Percentiles rank a stretch among this genome's conserved stretches.
Evolutionary conservation across 192 early-diverging fungal genomes (phyloP).

Genomic region (Backusella mclennaniae): DNA sequence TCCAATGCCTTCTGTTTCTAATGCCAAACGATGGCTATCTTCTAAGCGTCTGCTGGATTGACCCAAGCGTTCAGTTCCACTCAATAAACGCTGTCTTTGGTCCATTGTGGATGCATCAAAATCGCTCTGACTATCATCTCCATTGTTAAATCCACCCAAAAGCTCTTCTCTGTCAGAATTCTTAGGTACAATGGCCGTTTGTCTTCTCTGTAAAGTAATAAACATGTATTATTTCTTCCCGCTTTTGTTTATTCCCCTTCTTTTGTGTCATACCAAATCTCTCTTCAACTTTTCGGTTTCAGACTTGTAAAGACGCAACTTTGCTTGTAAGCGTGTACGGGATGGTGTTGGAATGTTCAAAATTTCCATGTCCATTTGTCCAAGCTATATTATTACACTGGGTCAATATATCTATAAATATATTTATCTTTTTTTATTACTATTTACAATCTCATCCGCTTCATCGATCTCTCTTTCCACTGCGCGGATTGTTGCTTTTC

Average conservation of each 20-base stretch:
- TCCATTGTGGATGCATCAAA: slow-evolving; percentile 65
- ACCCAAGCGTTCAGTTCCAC: slow-evolving; percentile 84
- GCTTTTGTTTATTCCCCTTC: neutral
- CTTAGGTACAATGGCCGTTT: slow-evolving; percentile 39
- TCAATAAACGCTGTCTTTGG: slow-evolving; percentile 75
- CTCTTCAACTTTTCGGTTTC: slow-evolving; percentile 78
- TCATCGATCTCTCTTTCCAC: slow-evolving; percentile 86
- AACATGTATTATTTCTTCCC: neutral
- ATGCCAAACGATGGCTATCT: slow-evolving; percentile 83
- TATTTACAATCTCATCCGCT: slow-evolving; percentile 82
- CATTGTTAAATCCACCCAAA: slow-evolving; percentile 40
- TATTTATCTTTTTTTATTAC: neutral
- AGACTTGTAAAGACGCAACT: slow-evolving; percentile 70
- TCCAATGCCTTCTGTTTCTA: slow-evolving; percentile 90
- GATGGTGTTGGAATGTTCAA: slow-evolving; percentile 64
- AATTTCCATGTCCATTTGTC: slow-evolving; percentile 94
- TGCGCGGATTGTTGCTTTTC: slow-evolving; percentile 73
- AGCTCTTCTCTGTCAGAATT: slow-evolving; percentile 61
- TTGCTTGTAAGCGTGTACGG: slow-evolving; percentile 65
- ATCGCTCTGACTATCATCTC: slow-evolving; percentile 39
- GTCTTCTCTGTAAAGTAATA: slow-evolving; percentile 39
- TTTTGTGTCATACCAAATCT: slow-evolving; percentile 58
- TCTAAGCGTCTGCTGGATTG: slow-evolving; percentile 79
- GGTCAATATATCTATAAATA: neutral
- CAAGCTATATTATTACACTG: slow-evolving; percentile 50